A percentile compares a stretch with the other conserved stretches of the same genome.
Conservation (phyloP, 805 yeast genomes). For the Candida quercuum region DNA sequence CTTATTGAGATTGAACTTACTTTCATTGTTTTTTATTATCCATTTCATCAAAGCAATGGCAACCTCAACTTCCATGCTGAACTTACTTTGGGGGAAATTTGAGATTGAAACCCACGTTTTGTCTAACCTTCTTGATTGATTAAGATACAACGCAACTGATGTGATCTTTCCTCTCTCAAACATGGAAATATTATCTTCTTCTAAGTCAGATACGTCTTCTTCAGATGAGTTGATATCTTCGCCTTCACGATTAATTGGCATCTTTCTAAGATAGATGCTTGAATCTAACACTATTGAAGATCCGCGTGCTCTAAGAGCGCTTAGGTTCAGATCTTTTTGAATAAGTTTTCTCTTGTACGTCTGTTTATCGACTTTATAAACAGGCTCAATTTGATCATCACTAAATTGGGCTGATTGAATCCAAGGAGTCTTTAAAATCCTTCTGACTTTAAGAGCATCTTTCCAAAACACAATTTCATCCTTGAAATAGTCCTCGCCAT, state of each 20-base stretch:
- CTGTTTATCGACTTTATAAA: conserved; percentile 2
- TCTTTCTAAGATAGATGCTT: conserved; percentile 15
- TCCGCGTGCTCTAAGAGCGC: background rate
- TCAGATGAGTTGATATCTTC: conserved; percentile 8
- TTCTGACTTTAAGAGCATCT: conserved; percentile 20
- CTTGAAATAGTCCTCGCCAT: conserved; percentile 19
- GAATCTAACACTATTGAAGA: conserved; percentile 14
- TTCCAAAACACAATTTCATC: conserved; percentile 35
- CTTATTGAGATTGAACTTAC: conserved; percentile 14
- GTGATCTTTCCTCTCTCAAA: background rate
- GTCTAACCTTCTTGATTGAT: conserved; percentile 1
- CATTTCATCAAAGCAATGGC: conserved; percentile 22
- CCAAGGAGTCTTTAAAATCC: conserved; percentile 30
- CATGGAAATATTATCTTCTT: background rate
- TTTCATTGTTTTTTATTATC: conserved; percentile 10
- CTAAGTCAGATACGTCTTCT: conserved; percentile 4
- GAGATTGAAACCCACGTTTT: conserved; percentile 3
- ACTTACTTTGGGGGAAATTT: no score
- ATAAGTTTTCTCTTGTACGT: conserved; percentile 5
- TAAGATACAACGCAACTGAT: background rate
- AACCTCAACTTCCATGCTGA: no score
- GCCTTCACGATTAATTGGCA: conserved; percentile 12
- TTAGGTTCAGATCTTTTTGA: conserved; percentile 2
- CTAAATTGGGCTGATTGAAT: conserved; percentile 15
- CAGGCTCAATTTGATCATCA: conserved; percentile 1